A percentile compares a stretch with the other conserved stretches of the same genome.
phyloP scores from a whole-genome alignment of 1,139 yeast genomes.

The Suhomyces yuchorum region DNA sequence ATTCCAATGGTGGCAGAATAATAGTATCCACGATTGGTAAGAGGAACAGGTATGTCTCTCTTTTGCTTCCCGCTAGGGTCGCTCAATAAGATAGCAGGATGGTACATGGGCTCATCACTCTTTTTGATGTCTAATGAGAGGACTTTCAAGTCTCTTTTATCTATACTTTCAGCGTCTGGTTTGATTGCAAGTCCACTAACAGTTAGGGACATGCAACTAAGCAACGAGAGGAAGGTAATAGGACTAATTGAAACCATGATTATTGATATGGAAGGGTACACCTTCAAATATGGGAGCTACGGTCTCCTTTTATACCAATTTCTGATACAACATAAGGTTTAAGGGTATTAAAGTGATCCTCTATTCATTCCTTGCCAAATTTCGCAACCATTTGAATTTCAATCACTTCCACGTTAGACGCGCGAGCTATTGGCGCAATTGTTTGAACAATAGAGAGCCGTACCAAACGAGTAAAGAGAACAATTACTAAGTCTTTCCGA shows the following conservation, averaged over 20 bases:
- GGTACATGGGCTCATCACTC: background rate
- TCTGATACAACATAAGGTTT: background rate
- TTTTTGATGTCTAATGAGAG: background rate
- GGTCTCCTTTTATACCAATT: background rate
- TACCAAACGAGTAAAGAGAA: background rate
- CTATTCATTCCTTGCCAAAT: background rate
- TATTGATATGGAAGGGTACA: background rate
- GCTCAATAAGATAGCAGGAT: background rate
- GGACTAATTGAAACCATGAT: conserved; percentile 1
- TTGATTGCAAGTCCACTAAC: background rate
- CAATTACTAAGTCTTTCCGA: background rate
- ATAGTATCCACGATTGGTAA: background rate
- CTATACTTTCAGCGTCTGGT: background rate
- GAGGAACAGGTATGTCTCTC: background rate
- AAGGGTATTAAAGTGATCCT: background rate
- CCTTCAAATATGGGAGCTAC: background rate
- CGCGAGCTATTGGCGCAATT: background rate
- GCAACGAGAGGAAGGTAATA: background rate
- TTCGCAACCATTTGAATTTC: background rate
- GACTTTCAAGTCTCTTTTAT: conserved; percentile 2
- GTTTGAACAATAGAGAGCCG: background rate
- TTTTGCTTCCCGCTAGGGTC: background rate
- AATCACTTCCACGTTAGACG: background rate
- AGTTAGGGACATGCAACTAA: background rate
- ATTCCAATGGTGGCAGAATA: conserved; percentile 12